phyloP scores from a whole-genome alignment of 1,284 basidiomycete species.

The Malassezia vespertilionis region DNA sequence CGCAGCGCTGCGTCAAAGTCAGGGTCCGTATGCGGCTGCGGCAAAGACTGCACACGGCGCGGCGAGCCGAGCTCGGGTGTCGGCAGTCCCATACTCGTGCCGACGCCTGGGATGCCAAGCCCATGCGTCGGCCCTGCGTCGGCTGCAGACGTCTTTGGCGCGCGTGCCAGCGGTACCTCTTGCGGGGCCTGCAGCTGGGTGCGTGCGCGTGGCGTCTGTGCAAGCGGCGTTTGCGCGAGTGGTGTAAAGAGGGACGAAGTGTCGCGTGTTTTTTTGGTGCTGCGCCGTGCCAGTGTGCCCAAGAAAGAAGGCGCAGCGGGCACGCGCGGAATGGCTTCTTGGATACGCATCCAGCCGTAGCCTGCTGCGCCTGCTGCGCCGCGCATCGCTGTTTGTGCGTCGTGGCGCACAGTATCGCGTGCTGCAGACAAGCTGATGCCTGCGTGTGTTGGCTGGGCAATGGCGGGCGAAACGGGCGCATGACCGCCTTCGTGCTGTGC shows the following conservation, averaged over 20 bases:
- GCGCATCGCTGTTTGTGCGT: not conserved
- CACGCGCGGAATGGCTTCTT: slow-evolving; percentile 5
- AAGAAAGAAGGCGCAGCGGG: not conserved
- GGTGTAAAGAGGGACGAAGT: no score
- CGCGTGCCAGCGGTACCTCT: no score
- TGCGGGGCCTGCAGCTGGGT: no score
- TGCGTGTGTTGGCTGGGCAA: not conserved
- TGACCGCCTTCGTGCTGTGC: not conserved
- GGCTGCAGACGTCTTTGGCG: not conserved
- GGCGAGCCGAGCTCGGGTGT: not conserved
- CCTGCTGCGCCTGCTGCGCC: slow-evolving; percentile 1
- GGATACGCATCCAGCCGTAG: not conserved
- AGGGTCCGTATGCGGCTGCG: not conserved
- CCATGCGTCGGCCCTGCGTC: not conserved
- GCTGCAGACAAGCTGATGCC: not conserved
- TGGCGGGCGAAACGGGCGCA: no score
- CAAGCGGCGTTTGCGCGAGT: not conserved
- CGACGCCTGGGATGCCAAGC: slow-evolving; percentile 2
- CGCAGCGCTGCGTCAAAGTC: slow-evolving; percentile 1
- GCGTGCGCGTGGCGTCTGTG: not conserved
- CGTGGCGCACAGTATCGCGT: not conserved
- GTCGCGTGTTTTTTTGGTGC: slow-evolving; percentile 2
- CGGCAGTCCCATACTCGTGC: not conserved
- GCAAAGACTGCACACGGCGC: not conserved
- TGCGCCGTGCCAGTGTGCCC: slow-evolving; percentile 5